Evolutionary conservation across 139 green algal genomes (phyloP).

Genomic region (Coccomyxa sp.): DNA sequence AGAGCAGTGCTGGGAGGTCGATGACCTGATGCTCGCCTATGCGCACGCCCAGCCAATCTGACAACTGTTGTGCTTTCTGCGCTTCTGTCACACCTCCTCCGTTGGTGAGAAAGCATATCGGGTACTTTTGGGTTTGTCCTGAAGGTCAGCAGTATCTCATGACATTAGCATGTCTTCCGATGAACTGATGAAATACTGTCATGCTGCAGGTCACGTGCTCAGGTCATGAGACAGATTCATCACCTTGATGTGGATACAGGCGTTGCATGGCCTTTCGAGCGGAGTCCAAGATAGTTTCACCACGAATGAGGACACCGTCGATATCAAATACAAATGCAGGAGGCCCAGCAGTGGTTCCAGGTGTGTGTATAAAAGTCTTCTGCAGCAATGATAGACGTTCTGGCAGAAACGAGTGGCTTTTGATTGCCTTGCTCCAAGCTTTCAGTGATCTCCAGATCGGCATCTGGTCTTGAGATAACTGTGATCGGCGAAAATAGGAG

Average conservation of each 20-base stretch:
- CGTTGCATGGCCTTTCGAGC: conserved; percentile 46
- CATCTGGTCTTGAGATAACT: no score
- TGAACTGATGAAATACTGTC: no score
- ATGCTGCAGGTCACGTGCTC: no score
- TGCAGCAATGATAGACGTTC: no score
- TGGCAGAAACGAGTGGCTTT: no score
- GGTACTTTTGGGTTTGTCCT: conserved; percentile 17
- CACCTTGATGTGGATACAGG: conserved; percentile 25
- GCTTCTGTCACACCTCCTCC: conserved; percentile 68
- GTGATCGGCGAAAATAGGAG: no score
- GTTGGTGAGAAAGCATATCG: conserved; percentile 77
- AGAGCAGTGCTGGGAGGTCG: neutral
- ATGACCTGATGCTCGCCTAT: conserved; percentile 31
- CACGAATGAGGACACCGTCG: conserved; percentile 71
- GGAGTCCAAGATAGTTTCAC: conserved; percentile 40
- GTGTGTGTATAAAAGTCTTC: no score
- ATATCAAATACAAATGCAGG: conserved; percentile 73
- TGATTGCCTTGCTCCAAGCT: no score
- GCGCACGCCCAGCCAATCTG: conserved; percentile 54
- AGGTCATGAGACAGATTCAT: neutral
- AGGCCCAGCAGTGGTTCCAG: neutral
- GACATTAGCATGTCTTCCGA: neutral
- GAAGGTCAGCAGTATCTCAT: neutral
- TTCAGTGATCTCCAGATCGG: no score
- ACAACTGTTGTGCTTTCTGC: conserved; percentile 68